Conservation (phyloP, 331 rosid species). For the Rhamnella rubrinervis region DNA sequence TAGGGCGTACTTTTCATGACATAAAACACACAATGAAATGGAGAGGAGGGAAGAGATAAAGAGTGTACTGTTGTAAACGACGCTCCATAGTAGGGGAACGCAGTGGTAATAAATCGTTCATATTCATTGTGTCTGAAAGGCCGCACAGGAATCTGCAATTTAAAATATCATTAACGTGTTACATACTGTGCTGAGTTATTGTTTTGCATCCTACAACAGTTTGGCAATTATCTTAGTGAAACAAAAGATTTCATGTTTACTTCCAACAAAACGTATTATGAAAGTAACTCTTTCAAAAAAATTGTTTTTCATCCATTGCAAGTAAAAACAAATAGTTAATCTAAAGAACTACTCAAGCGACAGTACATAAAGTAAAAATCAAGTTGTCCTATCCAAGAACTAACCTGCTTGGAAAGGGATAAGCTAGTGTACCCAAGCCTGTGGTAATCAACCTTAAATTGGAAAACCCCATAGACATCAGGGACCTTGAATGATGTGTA, state of each 20-base stretch:
- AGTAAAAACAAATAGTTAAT: neutral
- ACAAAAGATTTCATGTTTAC: neutral
- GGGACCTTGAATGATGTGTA: constrained; percentile 83
- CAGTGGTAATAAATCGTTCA: constrained; percentile 5
- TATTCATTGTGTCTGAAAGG: constrained; percentile 27
- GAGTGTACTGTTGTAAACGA: constrained; percentile 4
- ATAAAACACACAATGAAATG: neutral
- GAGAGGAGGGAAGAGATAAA: neutral
- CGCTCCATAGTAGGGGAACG: constrained; percentile 6
- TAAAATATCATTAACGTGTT: constrained; percentile 8
- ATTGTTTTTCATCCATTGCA: neutral
- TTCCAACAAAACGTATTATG: neutral
- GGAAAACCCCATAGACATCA: constrained; percentile 96
- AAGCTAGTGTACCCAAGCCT: constrained; percentile 86
- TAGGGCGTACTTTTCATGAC: neutral
- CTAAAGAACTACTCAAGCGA: too few relatives aligned
- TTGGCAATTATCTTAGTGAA: neutral
- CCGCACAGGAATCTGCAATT: constrained; percentile 85
- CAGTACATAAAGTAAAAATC: neutral
- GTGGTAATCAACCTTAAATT: constrained; percentile 86
- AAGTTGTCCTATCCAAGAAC: constrained; percentile 10
- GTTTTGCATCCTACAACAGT: neutral
- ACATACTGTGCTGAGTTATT: neutral
- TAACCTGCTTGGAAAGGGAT: constrained; percentile 82
- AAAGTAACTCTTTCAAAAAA: neutral